Evolutionary conservation across 225 moss, liverwort and hornwort species (phyloP).

Genomic region (Rhytidiadelphus loreus): DNA sequence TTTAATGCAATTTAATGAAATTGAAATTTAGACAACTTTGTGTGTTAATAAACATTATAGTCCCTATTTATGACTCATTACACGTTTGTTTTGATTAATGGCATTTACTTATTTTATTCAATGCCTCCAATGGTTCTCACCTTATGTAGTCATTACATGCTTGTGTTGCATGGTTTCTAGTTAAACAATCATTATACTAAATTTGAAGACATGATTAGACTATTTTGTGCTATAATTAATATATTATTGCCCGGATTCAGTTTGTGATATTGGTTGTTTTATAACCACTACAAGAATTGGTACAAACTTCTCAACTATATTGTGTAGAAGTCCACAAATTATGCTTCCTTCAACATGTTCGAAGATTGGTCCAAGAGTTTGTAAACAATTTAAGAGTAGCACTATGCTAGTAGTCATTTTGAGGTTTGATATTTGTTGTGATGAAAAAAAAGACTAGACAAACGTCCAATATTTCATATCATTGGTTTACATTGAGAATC

Average conservation of each 20-base stretch:
- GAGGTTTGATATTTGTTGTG: background rate
- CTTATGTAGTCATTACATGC: background rate
- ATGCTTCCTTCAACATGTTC: too few species aligned
- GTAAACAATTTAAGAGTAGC: background rate
- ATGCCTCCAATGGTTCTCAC: background rate
- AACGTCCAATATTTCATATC: background rate
- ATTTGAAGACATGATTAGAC: background rate
- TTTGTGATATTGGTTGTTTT: background rate
- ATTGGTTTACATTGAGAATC: background rate
- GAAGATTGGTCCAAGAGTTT: rapidly evolving
- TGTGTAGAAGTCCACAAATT: background rate
- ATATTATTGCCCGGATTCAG: rapidly evolving
- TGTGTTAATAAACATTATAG: background rate
- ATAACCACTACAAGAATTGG: background rate
- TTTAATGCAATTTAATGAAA: background rate
- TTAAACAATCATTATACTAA: background rate
- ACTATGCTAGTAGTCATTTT: background rate
- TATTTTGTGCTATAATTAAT: background rate
- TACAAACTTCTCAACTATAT: background rate
- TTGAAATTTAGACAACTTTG: background rate
- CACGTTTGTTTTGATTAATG: background rate
- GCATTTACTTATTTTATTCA: background rate
- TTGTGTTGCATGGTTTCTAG: background rate
- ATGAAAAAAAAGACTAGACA: background rate
- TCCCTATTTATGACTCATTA: background rate